Evolutionary conservation across 768 basidiomycete species (phyloP).

Genomic region (Suillus alpinus): DNA sequence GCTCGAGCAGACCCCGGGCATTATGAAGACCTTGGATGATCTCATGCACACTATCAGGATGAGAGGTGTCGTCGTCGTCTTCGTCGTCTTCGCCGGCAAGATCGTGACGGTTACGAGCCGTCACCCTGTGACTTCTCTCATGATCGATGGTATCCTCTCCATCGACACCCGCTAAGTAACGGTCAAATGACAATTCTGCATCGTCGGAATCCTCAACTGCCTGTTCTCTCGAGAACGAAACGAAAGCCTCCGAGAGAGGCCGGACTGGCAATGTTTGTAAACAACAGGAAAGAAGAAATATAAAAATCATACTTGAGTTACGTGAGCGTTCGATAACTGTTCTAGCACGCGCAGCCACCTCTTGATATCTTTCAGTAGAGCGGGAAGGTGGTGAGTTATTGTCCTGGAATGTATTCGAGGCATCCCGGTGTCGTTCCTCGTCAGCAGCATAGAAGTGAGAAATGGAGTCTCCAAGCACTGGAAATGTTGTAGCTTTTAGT

Average conservation of each 20-base stretch:
- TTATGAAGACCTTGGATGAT: conserved; percentile 1
- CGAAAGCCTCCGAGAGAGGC: neutral
- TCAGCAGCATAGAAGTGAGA: neutral
- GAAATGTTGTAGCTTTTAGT: neutral
- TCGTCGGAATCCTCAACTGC: neutral
- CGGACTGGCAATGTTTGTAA: neutral
- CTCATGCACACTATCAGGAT: neutral
- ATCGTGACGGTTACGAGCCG: neutral
- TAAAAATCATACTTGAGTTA: neutral
- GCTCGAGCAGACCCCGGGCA: conserved; percentile 1
- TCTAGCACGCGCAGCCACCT: neutral
- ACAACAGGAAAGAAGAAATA: neutral
- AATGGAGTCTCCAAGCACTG: neutral
- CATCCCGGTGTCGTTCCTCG: neutral
- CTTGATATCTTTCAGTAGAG: neutral
- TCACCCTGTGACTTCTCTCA: neutral
- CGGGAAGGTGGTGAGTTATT: neutral
- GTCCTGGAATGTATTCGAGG: neutral
- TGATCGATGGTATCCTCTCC: neutral
- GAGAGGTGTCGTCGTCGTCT: neutral
- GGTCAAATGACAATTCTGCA: neutral
- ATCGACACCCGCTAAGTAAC: neutral
- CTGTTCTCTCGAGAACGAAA: neutral
- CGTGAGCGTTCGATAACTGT: neutral
- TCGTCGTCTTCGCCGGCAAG: neutral